A percentile compares a stretch with the other conserved stretches of the same genome.
These are phyloP conservation scores for Centaurea solstitialis DNA, from an alignment of 129 eudicot species.

Conservation along the genomic window DNA sequence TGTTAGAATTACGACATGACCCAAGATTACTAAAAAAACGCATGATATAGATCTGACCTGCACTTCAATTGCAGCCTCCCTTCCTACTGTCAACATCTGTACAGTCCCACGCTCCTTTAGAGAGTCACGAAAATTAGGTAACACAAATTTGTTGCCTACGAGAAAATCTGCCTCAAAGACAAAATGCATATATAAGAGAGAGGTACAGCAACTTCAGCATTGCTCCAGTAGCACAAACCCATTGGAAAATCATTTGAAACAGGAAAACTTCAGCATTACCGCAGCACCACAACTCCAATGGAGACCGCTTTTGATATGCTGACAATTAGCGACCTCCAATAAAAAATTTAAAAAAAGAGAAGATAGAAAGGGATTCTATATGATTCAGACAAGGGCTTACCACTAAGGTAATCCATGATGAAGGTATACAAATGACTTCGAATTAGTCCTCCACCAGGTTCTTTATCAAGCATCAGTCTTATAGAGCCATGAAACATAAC, in stretches of 20 bases:
- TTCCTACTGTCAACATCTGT: constrained; percentile 90
- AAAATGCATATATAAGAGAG: constrained; percentile 48
- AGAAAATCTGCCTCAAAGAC: constrained; percentile 82
- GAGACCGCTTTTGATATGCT: constrained; percentile 74
- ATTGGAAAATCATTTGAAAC: constrained; percentile 41
- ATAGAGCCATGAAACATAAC: constrained; percentile 83
- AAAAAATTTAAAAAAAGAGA: constrained; percentile 37
- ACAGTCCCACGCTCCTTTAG: constrained; percentile 88
- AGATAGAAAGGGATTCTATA: constrained; percentile 15
- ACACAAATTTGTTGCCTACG: constrained; percentile 62
- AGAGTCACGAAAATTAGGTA: constrained; percentile 89
- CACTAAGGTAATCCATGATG: constrained; percentile 78
- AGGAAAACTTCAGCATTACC: constrained; percentile 85
- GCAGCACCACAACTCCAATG: constrained; percentile 86
- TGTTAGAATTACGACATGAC: not conserved
- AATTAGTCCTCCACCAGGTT: constrained; percentile 72
- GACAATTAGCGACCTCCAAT: constrained; percentile 81
- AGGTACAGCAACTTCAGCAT: constrained; percentile 52
- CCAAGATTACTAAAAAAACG: constrained; percentile 1
- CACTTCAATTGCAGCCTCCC: constrained; percentile 98
- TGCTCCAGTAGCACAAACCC: constrained; percentile 47
- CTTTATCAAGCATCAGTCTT: constrained; percentile 82
- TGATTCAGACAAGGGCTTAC: constrained; percentile 47
- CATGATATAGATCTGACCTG: constrained; percentile 52
- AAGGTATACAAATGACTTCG: constrained; percentile 74